Evolutionary conservation across 1,139 yeast species (phyloP), one percentile per base, ranked within the genome.

Genomic region (Pichia sp.): DNA sequence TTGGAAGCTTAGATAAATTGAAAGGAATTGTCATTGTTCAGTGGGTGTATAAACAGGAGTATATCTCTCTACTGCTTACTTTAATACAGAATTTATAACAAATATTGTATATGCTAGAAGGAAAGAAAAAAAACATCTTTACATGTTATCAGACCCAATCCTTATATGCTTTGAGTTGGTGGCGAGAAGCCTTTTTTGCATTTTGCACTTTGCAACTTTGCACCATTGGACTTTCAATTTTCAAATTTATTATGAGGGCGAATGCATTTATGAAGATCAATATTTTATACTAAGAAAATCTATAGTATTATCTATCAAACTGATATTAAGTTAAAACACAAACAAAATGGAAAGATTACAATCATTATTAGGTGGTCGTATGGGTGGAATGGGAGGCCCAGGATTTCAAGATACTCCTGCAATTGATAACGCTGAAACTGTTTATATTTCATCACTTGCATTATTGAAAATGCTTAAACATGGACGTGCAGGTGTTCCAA

Each of bases 401-500:
- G 48, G 49, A 20, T 58, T 57, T 32, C 57, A 54, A 33, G 96
- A 85, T 58, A 80, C 84, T 2, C 90, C 94, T 10, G 84, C 87
- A 36, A 87, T 90, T 48, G 98, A 92, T 66, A 90, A 92, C 59
- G 84, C 96, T 31, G 98, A 92, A 68, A 90, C 97, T 1, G 97
- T 92, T 9, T 89, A 92, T 67, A 89, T 94, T 49, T 92, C 98
- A 32, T 89, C 97, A 33, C 74, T 94, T 58, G 99, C 99, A 3
- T 71, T 94, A 48, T 73, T 94, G 52, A 94, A 94, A 67, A 92
- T 92, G 98, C 78, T 92, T 61, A 92, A 90, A 66, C 98, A 92
- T 63, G 97, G 98, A 39, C 76, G 97, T 60, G 97, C 98, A 1
- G 99, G 99, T 62, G 98, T 94, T 45, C 99, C 99, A 20, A 94